phyloP scores from a whole-genome alignment of 2,329 filamentous ascomycete genomes.

The Sclerotinia sclerotiorum region DNA sequence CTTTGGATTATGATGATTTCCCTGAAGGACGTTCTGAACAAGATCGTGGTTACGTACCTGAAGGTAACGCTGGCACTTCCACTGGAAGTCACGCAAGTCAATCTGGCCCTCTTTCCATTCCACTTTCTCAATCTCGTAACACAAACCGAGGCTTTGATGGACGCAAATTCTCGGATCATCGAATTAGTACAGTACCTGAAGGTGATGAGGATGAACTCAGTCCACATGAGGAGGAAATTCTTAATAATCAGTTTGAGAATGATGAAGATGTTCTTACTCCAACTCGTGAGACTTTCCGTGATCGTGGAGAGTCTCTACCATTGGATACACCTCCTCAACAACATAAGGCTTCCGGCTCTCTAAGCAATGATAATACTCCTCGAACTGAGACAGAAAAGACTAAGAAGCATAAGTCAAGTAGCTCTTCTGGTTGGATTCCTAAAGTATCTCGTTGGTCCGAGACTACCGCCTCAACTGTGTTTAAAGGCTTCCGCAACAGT shows the following conservation, averaged over 20 bases:
- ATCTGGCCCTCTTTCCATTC: conserved; percentile 71
- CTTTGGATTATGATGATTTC: conserved; percentile 69
- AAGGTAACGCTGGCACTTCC: conserved; percentile 74
- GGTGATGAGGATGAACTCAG: conserved; percentile 66
- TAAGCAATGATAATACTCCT: conserved; percentile 79
- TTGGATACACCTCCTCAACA: conserved; percentile 60
- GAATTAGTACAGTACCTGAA: conserved; percentile 87
- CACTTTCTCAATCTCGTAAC: conserved; percentile 46
- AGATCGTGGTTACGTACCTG: conserved; percentile 76
- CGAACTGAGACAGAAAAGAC: conserved; percentile 61
- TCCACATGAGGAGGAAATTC: conserved; percentile 48
- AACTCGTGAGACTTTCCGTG: conserved; percentile 53
- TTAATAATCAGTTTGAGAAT: conserved; percentile 57
- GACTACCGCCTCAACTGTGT: conserved; percentile 86
- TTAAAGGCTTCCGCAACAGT: conserved; percentile 72
- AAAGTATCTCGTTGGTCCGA: conserved; percentile 98
- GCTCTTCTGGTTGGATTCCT: conserved; percentile 76
- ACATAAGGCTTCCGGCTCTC: conserved; percentile 41
- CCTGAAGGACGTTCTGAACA: conserved; percentile 64
- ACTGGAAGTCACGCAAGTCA: conserved; percentile 71
- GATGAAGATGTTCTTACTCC: conserved; percentile 63
- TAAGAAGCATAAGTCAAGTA: conserved; percentile 85
- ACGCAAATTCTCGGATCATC: conserved; percentile 67
- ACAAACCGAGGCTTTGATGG: conserved; percentile 42
- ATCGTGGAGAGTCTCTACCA: conserved; percentile 54